Percentiles rank a stretch among this genome's conserved stretches.
These are phyloP conservation scores for Exophiala sideris DNA, from an alignment of 2,329 filamentous ascomycete genomes.

Conservation along the genomic window DNA sequence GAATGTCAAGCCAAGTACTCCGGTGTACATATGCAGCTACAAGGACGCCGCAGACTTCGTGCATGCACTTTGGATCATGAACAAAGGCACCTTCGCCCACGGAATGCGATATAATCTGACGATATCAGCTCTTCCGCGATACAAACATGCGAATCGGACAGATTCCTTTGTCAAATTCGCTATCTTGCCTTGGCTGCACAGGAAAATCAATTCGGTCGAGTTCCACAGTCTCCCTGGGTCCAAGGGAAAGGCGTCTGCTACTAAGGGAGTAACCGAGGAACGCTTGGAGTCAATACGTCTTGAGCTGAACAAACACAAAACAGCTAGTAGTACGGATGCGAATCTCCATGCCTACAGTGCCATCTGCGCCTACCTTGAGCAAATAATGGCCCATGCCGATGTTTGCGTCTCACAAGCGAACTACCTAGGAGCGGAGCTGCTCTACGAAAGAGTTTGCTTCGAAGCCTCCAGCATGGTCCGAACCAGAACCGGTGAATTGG, in stretches of 20 bases:
- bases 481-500: constrained; percentile 20
- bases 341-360: constrained; percentile 20
- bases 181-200: constrained; percentile 20
- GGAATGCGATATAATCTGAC: constrained; percentile 21
- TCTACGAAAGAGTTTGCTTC: constrained; percentile 20
- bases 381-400: constrained; percentile 17
- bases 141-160: constrained; percentile 2
- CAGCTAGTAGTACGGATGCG: constrained; percentile 5
- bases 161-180: constrained; percentile 16
- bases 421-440: constrained; percentile 13
- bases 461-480: constrained; percentile 23
- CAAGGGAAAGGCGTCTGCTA: too few species aligned
- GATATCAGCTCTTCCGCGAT: constrained; percentile 7
- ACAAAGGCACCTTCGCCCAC: constrained; percentile 19
- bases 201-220: constrained; percentile 14
- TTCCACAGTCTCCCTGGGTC: constrained; percentile 5
- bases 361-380: constrained; percentile 22
- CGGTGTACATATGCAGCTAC: constrained; percentile 22
- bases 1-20: constrained; percentile 11
- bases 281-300: constrained; percentile 7
- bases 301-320: constrained; percentile 8
- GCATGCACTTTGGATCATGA: constrained; percentile 24
- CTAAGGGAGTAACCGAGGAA: background rate
- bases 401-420: constrained; percentile 12
- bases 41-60: constrained; percentile 16